Conservation (phyloP, 768 basidiomycete species). For the Glaciozyma martinii region DNA sequence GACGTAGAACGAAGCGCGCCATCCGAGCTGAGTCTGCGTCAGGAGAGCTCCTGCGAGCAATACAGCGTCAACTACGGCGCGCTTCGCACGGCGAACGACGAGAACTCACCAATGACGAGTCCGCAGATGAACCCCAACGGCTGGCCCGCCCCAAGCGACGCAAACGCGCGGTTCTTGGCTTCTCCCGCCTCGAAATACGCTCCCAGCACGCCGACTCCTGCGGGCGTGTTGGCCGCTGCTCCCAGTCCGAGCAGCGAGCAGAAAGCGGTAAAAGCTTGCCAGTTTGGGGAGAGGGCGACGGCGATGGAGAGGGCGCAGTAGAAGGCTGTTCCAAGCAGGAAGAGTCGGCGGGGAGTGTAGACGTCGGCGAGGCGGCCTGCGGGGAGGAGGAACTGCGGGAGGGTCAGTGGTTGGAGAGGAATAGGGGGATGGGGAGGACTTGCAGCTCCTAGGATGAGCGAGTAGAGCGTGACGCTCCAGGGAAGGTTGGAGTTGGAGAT, state of each 20-base stretch:
- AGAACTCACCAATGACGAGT: background rate
- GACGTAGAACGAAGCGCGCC: slow-evolving; percentile 1
- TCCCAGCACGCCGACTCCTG: background rate
- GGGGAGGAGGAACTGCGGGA: slow-evolving; percentile 51
- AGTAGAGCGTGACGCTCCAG: background rate
- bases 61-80: no score
- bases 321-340: slow-evolving; percentile 52
- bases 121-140: slow-evolving; percentile 1
- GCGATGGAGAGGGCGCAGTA: slow-evolving; percentile 55
- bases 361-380: slow-evolving; percentile 67
- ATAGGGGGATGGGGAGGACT: background rate
- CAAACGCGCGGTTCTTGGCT: slow-evolving; percentile 1
- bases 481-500: background rate
- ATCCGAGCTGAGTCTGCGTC: background rate
- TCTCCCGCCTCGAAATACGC: background rate
- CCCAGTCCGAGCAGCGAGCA: background rate
- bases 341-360: slow-evolving; percentile 63
- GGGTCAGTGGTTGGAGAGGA: background rate
- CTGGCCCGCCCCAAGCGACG: background rate
- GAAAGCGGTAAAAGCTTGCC: background rate
- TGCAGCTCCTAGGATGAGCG: background rate
- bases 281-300: slow-evolving; percentile 51
- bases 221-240: background rate
- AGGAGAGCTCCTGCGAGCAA: background rate
- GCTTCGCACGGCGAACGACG: no score